A percentile compares a stretch with the other conserved stretches of the same genome.
phyloP scores from a whole-genome alignment of 176 grass and related monocot genomes.

The Ananas comosus region DNA sequence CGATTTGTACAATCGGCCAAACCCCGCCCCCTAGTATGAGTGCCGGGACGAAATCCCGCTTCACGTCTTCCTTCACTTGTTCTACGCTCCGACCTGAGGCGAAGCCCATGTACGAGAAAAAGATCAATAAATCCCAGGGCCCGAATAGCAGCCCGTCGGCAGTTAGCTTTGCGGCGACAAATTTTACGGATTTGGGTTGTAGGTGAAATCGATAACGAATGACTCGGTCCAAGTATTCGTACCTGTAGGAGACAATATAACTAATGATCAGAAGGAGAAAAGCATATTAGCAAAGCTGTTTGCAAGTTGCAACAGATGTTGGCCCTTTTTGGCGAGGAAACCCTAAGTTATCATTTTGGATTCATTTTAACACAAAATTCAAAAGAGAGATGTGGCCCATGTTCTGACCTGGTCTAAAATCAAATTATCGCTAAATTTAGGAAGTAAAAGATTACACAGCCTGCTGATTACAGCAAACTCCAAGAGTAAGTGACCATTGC shows the following conservation, averaged over 20 bases:
- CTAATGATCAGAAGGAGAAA: neutral
- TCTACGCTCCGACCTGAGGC: constrained; percentile 43
- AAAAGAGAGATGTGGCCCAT: no score
- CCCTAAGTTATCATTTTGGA: no score
- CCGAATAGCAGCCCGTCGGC: constrained; percentile 66
- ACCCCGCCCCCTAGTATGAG: constrained; percentile 48
- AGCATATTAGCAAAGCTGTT: neutral
- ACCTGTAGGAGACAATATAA: constrained; percentile 33
- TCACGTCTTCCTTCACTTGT: constrained; percentile 91
- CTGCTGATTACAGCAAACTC: neutral
- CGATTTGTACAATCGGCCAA: constrained; percentile 77
- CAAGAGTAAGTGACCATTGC: neutral
- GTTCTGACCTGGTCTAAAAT: no score
- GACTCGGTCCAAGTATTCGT: constrained; percentile 73
- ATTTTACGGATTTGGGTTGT: constrained; percentile 52
- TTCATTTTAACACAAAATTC: no score
- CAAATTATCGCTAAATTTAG: no score
- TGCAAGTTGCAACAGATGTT: neutral
- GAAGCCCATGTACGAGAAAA: constrained; percentile 88
- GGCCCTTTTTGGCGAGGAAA: no score
- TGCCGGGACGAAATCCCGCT: constrained; percentile 79
- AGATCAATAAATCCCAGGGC: constrained; percentile 57
- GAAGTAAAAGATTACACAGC: no score
- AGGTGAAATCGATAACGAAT: constrained; percentile 39
- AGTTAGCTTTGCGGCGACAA: constrained; percentile 71